A percentile compares a stretch with the other conserved stretches of the same genome.
Evolutionary conservation across 345 rosid species (phyloP).

Genomic region (Aquilaria malaccensis): DNA sequence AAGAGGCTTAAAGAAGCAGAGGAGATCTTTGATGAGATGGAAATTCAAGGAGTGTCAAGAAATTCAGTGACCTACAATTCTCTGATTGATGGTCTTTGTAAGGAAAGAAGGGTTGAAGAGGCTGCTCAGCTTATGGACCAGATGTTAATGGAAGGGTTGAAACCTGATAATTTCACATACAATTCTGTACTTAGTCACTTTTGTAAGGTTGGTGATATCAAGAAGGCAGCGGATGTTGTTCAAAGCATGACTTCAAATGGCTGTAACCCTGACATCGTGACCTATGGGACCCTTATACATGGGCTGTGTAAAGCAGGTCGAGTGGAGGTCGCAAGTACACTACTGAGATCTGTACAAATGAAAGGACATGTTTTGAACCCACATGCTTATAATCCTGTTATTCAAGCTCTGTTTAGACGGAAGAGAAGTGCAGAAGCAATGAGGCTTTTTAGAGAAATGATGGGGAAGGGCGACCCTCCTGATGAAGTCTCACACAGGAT

Average conservation of each 20-base stretch:
- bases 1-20: constrained; percentile 69
- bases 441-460: constrained; percentile 83
- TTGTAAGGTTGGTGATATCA: constrained; percentile 69
- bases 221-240: constrained; percentile 83
- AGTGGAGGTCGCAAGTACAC: constrained; percentile 59
- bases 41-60: constrained; percentile 79
- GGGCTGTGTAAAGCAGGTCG: constrained; percentile 91
- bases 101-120: constrained; percentile 62
- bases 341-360: constrained; percentile 69
- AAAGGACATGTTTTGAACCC: constrained; percentile 72
- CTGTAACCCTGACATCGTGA: constrained; percentile 76
- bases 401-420: constrained; percentile 62
- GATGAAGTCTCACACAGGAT: constrained; percentile 55
- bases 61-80: constrained; percentile 78
- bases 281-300: constrained; percentile 70
- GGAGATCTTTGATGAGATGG: constrained; percentile 94
- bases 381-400: constrained; percentile 76
- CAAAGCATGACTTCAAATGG: constrained; percentile 72
- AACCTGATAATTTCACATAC: constrained; percentile 81
- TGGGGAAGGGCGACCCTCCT: constrained; percentile 45
- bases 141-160: constrained; percentile 85
- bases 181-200: constrained; percentile 69
- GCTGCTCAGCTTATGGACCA: constrained; percentile 88
- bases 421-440: constrained; percentile 59
- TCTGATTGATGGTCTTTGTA: constrained; percentile 83